A percentile compares a stretch with the other conserved stretches of the same genome.
Conservation (phyloP, 257 asterid genomes). For the Petunia axillaris region DNA sequence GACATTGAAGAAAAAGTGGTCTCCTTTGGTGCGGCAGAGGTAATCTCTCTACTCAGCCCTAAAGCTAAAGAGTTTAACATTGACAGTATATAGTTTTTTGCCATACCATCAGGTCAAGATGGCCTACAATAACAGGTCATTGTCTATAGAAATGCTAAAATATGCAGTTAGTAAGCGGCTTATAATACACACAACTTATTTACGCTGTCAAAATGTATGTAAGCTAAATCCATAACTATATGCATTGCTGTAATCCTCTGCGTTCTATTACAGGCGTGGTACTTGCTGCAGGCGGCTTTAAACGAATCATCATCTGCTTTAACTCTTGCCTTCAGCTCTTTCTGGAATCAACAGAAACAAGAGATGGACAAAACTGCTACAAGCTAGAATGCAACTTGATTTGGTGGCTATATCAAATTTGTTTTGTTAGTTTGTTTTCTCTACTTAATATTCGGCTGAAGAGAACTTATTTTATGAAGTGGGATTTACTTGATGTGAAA, state of each 20-base stretch:
- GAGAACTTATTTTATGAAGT: too few species aligned
- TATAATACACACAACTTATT: too few species aligned
- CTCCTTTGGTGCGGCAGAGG: not conserved
- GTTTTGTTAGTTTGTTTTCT: not conserved
- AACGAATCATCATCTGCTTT: conserved; percentile 21
- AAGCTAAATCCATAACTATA: too few species aligned
- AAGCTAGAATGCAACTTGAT: not conserved
- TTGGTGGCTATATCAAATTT: not conserved
- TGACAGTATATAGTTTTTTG: too few species aligned
- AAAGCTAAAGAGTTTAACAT: too few species aligned
- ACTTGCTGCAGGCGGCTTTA: conserved; percentile 25
- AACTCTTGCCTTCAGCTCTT: conserved; percentile 17
- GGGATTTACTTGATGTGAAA: too few species aligned
- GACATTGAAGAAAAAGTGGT: conserved; percentile 25
- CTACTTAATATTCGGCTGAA: not conserved
- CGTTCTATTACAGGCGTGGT: conserved; percentile 11
- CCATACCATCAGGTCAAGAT: too few species aligned
- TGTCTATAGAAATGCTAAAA: too few species aligned
- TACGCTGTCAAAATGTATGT: too few species aligned
- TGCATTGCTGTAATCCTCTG: not conserved
- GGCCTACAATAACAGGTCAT: too few species aligned
- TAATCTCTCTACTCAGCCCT: conserved; percentile 3
- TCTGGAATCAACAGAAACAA: not conserved
- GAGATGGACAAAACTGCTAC: not conserved
- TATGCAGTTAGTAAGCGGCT: too few species aligned